phyloP scores from a whole-genome alignment of 179 eudicot genomes.

The Spergularia azorica region DNA sequence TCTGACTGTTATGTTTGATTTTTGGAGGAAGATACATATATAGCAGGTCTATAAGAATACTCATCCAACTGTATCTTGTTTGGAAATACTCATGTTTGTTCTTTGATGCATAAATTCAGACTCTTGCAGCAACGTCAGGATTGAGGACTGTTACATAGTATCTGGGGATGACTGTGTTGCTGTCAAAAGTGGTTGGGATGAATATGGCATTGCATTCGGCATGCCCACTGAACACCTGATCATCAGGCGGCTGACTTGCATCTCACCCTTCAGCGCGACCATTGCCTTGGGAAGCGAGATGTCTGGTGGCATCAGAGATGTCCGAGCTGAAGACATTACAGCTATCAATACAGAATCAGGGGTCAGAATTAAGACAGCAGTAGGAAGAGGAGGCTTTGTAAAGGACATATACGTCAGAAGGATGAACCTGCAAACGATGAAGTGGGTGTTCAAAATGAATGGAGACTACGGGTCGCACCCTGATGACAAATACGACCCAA shows the following conservation, averaged over 20 bases:
- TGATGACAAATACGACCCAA: constrained; percentile 60
- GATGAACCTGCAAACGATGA: constrained; percentile 74
- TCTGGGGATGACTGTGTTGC: constrained; percentile 91
- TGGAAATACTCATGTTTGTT: no score
- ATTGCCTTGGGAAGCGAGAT: constrained; percentile 89
- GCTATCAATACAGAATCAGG: constrained; percentile 80
- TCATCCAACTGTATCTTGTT: no score
- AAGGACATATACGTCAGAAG: constrained; percentile 71
- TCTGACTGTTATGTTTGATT: no score
- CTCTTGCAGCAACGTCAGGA: constrained; percentile 70
- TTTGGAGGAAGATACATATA: no score
- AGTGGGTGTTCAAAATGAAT: constrained; percentile 84
- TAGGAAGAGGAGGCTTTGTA: constrained; percentile 79
- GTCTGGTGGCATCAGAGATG: constrained; percentile 92
- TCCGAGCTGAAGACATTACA: constrained; percentile 68
- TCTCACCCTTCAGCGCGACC: constrained; percentile 77
- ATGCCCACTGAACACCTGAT: constrained; percentile 79
- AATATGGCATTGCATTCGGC: constrained; percentile 77
- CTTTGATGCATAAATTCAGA: constrained; percentile 18
- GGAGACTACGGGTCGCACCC: constrained; percentile 84
- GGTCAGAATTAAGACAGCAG: constrained; percentile 71
- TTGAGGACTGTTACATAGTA: constrained; percentile 81
- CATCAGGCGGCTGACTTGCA: constrained; percentile 71
- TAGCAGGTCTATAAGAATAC: no score
- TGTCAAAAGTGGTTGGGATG: constrained; percentile 94